Base-by-base conservation (phyloP, 768 basidiomycete genomes). In the Lentinula raphanica region DNA sequence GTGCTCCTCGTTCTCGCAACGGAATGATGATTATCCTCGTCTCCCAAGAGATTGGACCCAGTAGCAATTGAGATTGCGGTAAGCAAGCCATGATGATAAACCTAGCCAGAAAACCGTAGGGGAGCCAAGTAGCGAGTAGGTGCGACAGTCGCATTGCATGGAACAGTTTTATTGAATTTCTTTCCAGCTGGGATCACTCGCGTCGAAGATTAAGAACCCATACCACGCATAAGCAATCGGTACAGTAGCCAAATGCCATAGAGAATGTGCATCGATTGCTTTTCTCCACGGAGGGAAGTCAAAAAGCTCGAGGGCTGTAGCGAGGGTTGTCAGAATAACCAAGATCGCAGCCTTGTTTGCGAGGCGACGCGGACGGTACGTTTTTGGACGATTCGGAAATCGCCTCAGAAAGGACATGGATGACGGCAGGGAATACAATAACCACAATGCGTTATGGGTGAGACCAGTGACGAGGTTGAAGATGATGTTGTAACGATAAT, bases 401-500 rank as follows among this genome's bases (percentile, higher is more conserved):
- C 86, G 79, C 38, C 66, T 78, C 36, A 88, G 54, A 45, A 82
- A 6, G 15, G 79, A 76, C 35, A 79, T 38, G 11, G 74, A 76
- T 1, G 74, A 66, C 19, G 82, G 85, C 45, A 85, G 73, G 3
- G 88, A 76, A 71, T 90, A 98, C 11, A 81, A 51, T 29, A 87
- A 67, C 96, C 97, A 98, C 17, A 97, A 69, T 21, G 81, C 40
- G 68, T 96, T 94, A 71, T 98, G 94, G 1, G 74, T 59, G 36
- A 94, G 64, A 2, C 93, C 96, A 58, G 98, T 62, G 56, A 74
- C 62, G 64, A 94, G 71, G 71, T 93, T 94, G 77, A 92, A 93
- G 0, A 77, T 68, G 72, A 96, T 92, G 77, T 98, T 98, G 76
- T 97, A 99, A 5, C 86, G 73, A 69, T 99, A 98, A 73, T 95